Evolutionary conservation across 2,329 filamentous ascomycete genomes (phyloP).

Genomic region (Trichoderma harzianum): DNA sequence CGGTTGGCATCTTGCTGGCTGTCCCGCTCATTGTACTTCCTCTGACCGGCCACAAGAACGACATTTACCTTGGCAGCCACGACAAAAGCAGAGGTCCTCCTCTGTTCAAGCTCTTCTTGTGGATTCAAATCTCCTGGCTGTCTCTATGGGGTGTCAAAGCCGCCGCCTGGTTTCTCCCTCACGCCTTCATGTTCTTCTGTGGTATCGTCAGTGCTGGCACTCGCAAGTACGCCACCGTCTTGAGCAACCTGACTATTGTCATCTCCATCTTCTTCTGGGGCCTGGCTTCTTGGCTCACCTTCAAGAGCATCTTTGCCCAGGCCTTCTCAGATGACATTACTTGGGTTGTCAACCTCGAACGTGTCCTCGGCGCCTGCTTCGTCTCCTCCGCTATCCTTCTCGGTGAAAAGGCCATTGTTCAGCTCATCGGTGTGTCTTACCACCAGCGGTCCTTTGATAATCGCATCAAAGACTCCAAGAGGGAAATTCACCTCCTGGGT

Average conservation of each 20-base stretch:
- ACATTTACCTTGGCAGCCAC: constrained; percentile 36
- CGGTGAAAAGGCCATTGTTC: constrained; percentile 74
- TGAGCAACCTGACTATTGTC: constrained; percentile 62
- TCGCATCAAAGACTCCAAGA: constrained; percentile 86
- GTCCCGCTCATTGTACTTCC: constrained; percentile 58
- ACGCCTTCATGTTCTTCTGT: constrained; percentile 64
- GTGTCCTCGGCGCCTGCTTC: constrained; percentile 64
- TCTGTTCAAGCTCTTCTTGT: constrained; percentile 62
- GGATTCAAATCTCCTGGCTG: constrained; percentile 67
- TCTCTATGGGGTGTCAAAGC: constrained; percentile 66
- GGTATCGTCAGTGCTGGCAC: constrained; percentile 68
- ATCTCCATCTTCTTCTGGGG: constrained; percentile 68
- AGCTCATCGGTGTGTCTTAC: constrained; percentile 81
- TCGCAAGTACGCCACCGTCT: constrained; percentile 65
- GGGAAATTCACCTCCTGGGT: constrained; percentile 74
- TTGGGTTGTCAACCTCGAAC: constrained; percentile 59
- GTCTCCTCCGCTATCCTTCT: constrained; percentile 69
- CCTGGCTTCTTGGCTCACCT: constrained; percentile 59
- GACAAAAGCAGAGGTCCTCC: constrained; percentile 47
- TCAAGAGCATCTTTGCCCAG: constrained; percentile 51
- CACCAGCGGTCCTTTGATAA: constrained; percentile 80
- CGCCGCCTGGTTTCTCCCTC: constrained; percentile 57
- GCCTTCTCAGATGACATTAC: constrained; percentile 33
- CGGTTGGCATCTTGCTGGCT: constrained; percentile 59
- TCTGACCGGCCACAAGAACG: constrained; percentile 39